Evolutionary conservation across 1,139 yeast genomes (phyloP).

Genomic region (Geotrichum carabidarum): DNA sequence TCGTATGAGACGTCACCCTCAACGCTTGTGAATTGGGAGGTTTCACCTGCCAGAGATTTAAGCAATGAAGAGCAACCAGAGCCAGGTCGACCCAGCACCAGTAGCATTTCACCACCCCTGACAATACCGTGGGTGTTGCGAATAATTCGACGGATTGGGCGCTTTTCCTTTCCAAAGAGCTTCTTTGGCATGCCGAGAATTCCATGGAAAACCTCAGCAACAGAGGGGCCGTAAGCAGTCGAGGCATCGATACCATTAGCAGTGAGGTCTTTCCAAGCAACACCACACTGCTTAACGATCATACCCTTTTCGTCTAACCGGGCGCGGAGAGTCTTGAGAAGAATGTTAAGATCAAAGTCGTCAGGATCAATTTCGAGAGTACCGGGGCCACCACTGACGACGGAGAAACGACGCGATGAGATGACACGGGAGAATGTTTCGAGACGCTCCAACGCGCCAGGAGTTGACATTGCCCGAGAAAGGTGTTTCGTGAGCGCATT

Average conservation of each 20-base stretch:
- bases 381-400: conserved; percentile 37
- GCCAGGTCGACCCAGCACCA: conserved; percentile 60
- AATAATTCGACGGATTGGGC: conserved; percentile 17
- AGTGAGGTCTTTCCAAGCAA: conserved; percentile 44
- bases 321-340: conserved; percentile 35
- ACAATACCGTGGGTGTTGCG: conserved; percentile 20
- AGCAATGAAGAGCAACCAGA: conserved; percentile 58
- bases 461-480: conserved; percentile 25
- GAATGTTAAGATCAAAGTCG: conserved; percentile 41
- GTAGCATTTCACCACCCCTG: conserved; percentile 50
- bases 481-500: conserved; percentile 33
- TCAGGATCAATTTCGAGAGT: conserved; percentile 39
- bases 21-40: conserved; percentile 37
- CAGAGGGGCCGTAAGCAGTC: conserved; percentile 49
- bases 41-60: conserved; percentile 51
- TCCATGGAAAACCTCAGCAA: conserved; percentile 42
- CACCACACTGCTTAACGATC: conserved; percentile 46
- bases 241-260: conserved; percentile 50
- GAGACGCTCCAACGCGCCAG: conserved; percentile 37
- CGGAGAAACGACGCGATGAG: conserved; percentile 41
- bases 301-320: conserved; percentile 42
- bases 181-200: conserved; percentile 33
- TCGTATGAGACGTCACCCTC: conserved; percentile 46
- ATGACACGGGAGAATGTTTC: conserved; percentile 43
- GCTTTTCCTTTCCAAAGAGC: conserved; percentile 20